Evolutionary conservation across 495 filamentous ascomycete species (phyloP).

Genomic region (Penicillium bovifimosum): DNA sequence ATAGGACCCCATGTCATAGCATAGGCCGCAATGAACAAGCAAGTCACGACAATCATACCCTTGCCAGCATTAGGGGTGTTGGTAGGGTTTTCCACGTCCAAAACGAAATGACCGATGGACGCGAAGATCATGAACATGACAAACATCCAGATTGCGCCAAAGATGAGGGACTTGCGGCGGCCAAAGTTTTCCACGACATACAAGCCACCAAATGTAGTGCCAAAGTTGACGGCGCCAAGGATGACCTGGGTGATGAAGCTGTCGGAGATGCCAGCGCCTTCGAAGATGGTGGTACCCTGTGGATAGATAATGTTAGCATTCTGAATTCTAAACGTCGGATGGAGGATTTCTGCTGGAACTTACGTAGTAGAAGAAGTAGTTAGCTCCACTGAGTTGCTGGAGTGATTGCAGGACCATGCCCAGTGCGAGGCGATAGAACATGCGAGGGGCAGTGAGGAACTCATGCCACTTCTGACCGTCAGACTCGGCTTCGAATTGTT

Average conservation of each 20-base stretch:
- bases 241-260: conserved; percentile 70
- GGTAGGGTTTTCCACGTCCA: conserved; percentile 49
- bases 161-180: conserved; percentile 61
- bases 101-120: conserved; percentile 58
- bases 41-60: conserved; percentile 70
- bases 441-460: conserved; percentile 64
- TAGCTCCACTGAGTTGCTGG: conserved; percentile 65
- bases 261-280: conserved; percentile 62
- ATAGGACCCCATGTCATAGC: conserved; percentile 75
- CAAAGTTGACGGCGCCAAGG: conserved; percentile 68
- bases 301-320: conserved; percentile 26
- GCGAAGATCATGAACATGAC: conserved; percentile 67
- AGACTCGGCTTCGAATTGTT: conserved; percentile 52
- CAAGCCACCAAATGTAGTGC: conserved; percentile 63
- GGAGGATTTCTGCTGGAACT: conserved; percentile 29
- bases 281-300: conserved; percentile 69
- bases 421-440: conserved; percentile 64
- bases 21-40: conserved; percentile 53
- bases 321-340: not conserved
- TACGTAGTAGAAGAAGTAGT: conserved; percentile 77
- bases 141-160: conserved; percentile 63
- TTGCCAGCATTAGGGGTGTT: conserved; percentile 59
- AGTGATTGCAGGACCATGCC: conserved; percentile 65
- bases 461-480: conserved; percentile 59
- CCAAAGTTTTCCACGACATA: conserved; percentile 68